Conservation (phyloP, 1,139 yeast genomes). For the Zygosaccharomyces sapae region DNA sequence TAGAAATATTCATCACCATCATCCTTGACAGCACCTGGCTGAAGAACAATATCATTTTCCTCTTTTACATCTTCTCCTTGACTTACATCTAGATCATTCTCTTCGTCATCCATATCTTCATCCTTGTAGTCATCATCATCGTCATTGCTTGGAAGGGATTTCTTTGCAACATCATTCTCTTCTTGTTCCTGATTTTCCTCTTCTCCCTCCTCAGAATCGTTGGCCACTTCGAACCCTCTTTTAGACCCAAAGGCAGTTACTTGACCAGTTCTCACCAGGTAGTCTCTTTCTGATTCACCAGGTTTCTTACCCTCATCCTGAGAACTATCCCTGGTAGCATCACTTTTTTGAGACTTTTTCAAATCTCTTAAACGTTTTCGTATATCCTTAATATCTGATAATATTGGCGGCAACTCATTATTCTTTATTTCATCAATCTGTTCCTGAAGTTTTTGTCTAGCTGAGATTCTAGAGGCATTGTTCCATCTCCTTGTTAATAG, state of each 20-base stretch:
- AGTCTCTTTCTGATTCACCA: conserved; percentile 76
- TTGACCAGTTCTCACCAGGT: conserved; percentile 79
- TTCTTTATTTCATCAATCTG: conserved; percentile 53
- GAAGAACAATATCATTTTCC: conserved; percentile 4
- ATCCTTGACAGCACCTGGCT: conserved; percentile 43
- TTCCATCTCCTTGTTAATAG: conserved; percentile 47
- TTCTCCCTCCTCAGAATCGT: conserved; percentile 23
- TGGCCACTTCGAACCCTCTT: conserved; percentile 46
- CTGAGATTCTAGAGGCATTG: conserved; percentile 64
- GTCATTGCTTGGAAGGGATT: conserved; percentile 13
- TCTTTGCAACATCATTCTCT: conserved; percentile 6
- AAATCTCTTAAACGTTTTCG: conserved; percentile 45
- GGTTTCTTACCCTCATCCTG: conserved; percentile 42
- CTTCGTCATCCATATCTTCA: conserved; percentile 9
- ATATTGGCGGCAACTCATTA: conserved; percentile 50
- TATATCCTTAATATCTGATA: conserved; percentile 66
- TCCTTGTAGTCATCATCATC: conserved; percentile 18
- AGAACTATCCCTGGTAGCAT: conserved; percentile 15
- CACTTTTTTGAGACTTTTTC: conserved; percentile 25
- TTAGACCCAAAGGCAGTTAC: conserved; percentile 88
- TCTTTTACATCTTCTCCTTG: conserved; percentile 7
- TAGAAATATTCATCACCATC: conserved; percentile 74
- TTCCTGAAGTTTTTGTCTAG: conserved; percentile 49
- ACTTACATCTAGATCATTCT: conserved; percentile 5
- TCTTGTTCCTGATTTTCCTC: conserved; percentile 24